These are phyloP conservation scores for Silene conica DNA, from an alignment of 148 eudicot species.

Conservation along the genomic window DNA sequence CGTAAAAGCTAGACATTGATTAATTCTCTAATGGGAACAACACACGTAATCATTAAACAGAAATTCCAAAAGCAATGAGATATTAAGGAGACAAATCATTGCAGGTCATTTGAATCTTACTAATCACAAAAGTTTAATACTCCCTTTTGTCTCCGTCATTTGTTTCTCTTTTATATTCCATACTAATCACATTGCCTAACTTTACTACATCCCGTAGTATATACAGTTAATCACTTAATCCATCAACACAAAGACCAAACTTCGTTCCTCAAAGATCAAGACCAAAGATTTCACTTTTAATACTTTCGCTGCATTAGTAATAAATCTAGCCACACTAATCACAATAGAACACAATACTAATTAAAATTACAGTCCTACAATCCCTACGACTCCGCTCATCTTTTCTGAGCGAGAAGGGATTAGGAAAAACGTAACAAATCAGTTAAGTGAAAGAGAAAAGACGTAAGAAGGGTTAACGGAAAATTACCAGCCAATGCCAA, in stretches of 20 bases:
- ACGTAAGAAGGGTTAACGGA: background rate
- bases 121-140: conserved; percentile 16
- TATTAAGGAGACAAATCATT: conserved; percentile 6
- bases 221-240: background rate
- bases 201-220: too few species aligned
- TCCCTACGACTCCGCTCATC: too few species aligned
- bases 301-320: background rate
- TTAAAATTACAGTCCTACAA: too few species aligned
- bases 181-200: background rate
- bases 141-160: too few species aligned
- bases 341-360: too few species aligned
- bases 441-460: too few species aligned
- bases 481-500: conserved; percentile 98
- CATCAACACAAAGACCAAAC: background rate
- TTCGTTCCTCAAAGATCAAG: background rate
- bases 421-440: too few species aligned
- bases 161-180: background rate
- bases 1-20: too few species aligned
- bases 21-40: too few species aligned
- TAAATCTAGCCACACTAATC: background rate
- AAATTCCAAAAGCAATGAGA: conserved; percentile 2
- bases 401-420: too few species aligned
- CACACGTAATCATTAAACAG: background rate
- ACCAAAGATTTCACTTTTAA: background rate
- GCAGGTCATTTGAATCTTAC: conserved; percentile 14